These are phyloP conservation scores for Candida quercuum DNA, from an alignment of 805 yeast species.

Conservation along the genomic window DNA sequence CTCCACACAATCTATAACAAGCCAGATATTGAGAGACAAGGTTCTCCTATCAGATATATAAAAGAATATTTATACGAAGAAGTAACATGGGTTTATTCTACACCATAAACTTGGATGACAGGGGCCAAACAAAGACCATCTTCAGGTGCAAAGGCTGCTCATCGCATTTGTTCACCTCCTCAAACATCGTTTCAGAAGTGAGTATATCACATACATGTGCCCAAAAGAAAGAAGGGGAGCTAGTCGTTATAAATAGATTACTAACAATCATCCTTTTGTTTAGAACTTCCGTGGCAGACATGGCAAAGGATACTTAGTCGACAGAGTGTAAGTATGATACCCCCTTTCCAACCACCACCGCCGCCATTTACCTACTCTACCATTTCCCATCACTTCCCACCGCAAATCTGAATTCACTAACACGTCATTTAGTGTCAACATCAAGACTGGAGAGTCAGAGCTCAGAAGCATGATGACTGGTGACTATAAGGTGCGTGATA, in stretches of 20 bases:
- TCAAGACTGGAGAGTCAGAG: conserved; percentile 30
- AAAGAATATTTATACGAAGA: too few relatives aligned
- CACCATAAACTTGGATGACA: conserved; percentile 13
- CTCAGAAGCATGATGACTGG: conserved; percentile 57
- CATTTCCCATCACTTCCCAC: background rate
- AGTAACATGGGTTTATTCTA: conserved; percentile 17
- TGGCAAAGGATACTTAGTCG: conserved; percentile 54
- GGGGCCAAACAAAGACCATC: conserved; percentile 9
- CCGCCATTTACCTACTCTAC: background rate
- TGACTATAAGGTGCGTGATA: conserved; percentile 48
- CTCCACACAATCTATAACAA: too few relatives aligned
- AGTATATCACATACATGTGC: too few relatives aligned
- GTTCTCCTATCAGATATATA: too few relatives aligned
- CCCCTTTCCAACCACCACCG: background rate
- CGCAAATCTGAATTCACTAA: background rate
- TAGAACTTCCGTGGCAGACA: conserved; percentile 47
- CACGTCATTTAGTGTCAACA: conserved; percentile 26
- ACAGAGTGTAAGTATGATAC: conserved; percentile 28
- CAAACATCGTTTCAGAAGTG: conserved; percentile 13
- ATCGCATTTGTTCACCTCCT: conserved; percentile 16
- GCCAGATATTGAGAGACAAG: too few relatives aligned
- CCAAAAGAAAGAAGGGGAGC: too few relatives aligned
- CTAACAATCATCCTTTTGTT: background rate
- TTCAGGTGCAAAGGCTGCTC: conserved; percentile 17
- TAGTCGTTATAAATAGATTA: too few relatives aligned